Conservation (phyloP, 768 basidiomycete genomes). For the Rhodotorula graminis region DNA sequence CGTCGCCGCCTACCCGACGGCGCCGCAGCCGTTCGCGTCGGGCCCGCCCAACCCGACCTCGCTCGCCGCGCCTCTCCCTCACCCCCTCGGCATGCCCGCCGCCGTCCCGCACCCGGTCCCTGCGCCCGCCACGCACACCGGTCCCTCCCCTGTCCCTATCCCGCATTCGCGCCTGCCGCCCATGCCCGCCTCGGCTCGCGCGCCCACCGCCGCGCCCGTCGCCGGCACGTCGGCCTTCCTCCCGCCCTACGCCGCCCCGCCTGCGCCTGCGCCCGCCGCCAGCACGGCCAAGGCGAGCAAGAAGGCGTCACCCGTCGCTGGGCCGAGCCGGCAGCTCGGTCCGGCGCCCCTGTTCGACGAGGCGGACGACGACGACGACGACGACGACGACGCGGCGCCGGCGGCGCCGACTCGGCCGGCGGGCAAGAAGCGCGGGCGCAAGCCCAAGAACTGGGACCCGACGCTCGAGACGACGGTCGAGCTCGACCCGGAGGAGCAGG, state of each 20-base stretch:
- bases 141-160: background rate
- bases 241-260: background rate
- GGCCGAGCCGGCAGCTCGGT: background rate
- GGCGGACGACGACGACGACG: background rate
- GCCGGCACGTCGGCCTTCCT: too few relatives aligned
- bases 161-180: background rate
- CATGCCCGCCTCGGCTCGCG: background rate
- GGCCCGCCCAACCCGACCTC: background rate
- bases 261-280: background rate
- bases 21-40: background rate
- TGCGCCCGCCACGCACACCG: background rate
- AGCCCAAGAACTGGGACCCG: conserved; percentile 35
- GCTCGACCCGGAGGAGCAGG: conserved; percentile 34
- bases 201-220: background rate
- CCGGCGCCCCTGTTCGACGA: background rate
- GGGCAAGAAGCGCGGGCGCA: conserved; percentile 33
- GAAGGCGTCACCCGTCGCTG: too few relatives aligned
- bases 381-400: background rate
- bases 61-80: background rate
- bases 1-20: too few relatives aligned
- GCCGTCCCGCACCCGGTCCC: background rate
- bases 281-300: background rate
- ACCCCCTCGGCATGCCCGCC: background rate
- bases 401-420: background rate
- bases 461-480: conserved; percentile 16